Evolutionary conservation across 2,329 filamentous ascomycete genomes (phyloP).

Genomic region (Apiospora rasikravindrae): DNA sequence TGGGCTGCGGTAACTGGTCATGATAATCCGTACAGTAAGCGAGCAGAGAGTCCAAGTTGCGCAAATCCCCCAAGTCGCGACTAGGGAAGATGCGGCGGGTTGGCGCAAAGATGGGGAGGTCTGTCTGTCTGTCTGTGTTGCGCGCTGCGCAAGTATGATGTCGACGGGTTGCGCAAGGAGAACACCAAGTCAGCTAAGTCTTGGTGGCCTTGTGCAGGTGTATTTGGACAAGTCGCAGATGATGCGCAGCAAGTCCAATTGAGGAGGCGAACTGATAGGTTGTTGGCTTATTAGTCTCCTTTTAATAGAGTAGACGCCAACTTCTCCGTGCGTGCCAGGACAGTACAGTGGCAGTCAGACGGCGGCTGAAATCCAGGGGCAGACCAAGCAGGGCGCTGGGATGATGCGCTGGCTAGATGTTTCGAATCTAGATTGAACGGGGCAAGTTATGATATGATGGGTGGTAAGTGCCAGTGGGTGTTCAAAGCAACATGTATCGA

Average conservation of each 20-base stretch:
- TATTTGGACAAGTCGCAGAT: constrained; percentile 9
- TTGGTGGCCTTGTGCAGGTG: neutral
- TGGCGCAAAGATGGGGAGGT: neutral
- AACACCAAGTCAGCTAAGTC: constrained; percentile 9
- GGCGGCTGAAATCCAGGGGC: constrained; percentile 23
- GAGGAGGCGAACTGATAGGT: neutral
- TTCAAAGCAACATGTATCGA: constrained; percentile 29
- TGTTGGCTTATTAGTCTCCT: neutral
- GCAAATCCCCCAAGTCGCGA: constrained; percentile 12
- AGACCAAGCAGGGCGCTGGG: constrained; percentile 24
- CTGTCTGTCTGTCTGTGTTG: neutral
- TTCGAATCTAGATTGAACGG: constrained; percentile 30
- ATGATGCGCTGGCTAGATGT: constrained; percentile 34
- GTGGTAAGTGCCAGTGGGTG: constrained; percentile 16
- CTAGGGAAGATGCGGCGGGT: constrained; percentile 15
- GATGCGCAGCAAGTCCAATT: neutral
- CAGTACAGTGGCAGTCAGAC: constrained; percentile 8
- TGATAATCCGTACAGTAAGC: constrained; percentile 46
- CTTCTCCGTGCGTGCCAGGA: constrained; percentile 16
- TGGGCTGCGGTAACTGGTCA: constrained; percentile 49
- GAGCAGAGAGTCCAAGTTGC: constrained; percentile 30
- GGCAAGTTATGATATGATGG: constrained; percentile 4
- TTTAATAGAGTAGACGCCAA: neutral
- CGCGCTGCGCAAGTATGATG: constrained; percentile 16
- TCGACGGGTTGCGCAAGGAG: constrained; percentile 1